Evolutionary conservation across 2,329 filamentous ascomycete genomes (phyloP), one percentile per base, ranked within the genome.

Genomic region (Aspergillus eucalypticola): DNA sequence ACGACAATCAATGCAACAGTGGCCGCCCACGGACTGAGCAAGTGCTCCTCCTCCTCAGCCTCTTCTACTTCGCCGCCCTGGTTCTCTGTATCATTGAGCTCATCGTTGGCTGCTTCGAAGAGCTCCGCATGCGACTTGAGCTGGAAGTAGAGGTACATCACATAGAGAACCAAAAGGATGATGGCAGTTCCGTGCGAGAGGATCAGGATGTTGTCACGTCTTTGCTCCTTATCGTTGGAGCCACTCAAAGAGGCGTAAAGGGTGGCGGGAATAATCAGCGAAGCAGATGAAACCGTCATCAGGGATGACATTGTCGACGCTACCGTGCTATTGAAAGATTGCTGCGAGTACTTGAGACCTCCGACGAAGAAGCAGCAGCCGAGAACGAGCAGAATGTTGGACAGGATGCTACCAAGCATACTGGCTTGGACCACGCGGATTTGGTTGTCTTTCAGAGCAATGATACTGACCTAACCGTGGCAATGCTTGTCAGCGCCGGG

Each of bases 371-470:
- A 92, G 76, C 89, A 92, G 83, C 90, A 91, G 68, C 90, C 89
- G 73, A 92, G 84, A 50, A 92, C 94, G 21, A 98, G 86, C 7
- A 98, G 84, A 65, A 97, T 88, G 77, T 98, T 98, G 66, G 94
- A 97, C 41, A 98, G 83, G 68, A 98, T 96, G 71, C 91, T 96
- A 51, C 95, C 94, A 35, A 98, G 87, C 93, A 98, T 98, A 65
- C 92, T 96, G 19, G 94, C 90, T 79, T 98, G 95, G n/a, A 98
- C 94, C 66, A 98, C 93, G 69, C 94, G 88, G 72, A 97, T 96
- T 78, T 98, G 90, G 64, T 88, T 87, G 68, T 95, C 87, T 66
- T 83, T 86, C 49, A 99, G 84, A 17, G 95, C 95, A 65, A 98
- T 90, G 68, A 98, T 94, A 75, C 91, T 96, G 73, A 96, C 91